Evolutionary conservation across 2,329 filamentous ascomycete genomes (phyloP), one percentile per base, ranked within the genome.

Genomic region (Ilyonectria mors-panacis): DNA sequence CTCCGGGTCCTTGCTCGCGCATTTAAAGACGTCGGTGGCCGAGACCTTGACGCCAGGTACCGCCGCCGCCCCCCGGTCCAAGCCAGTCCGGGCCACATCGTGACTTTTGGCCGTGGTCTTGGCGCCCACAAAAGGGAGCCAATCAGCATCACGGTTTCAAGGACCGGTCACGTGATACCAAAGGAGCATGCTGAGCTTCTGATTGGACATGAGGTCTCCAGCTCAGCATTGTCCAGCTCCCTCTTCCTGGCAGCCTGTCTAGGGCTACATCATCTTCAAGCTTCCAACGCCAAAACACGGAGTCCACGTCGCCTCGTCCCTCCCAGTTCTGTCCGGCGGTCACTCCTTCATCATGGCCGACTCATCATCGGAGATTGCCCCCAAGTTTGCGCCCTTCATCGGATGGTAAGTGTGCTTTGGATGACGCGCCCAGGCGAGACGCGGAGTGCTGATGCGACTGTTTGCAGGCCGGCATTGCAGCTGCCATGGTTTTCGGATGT

Each of bases 401-500:
- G 93, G 85, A 94, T 95, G 92, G 93, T 94, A 86, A 83, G 91
- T 84, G 62, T 42, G 15, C 30, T 45, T 13, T 48, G 19, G 33
- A 60, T 57, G 57, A 54, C 55, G 59, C 55, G 64, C 47, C 50
- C 51, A 45, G 62, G 51, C 53, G 63, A 58, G 68, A 62, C 70
- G 67, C 67, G 68, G 47, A 65, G 66, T 73, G 70, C 74, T 78
- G 67, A 78, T 74, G 59, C 69, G 55, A 66, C 68, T 62, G 63
- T 53, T 56, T 53, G 59, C 78, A 94, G 92, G 92, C 87, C 77
- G 93, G 93, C 77, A 94, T 95, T 78, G 91, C 91, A 66, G 89
- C 90, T 76, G 92, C 93, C 78, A 95, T 95, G 93, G 90, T 93
- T 76, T 94, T 95, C 76, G 93, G 93, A 84, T 92, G 93, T 94